A percentile compares a stretch with the other conserved stretches of the same genome.
Evolutionary conservation across 1,284 basidiomycete species (phyloP).

Genomic region (Ganoderma lingzhi): DNA sequence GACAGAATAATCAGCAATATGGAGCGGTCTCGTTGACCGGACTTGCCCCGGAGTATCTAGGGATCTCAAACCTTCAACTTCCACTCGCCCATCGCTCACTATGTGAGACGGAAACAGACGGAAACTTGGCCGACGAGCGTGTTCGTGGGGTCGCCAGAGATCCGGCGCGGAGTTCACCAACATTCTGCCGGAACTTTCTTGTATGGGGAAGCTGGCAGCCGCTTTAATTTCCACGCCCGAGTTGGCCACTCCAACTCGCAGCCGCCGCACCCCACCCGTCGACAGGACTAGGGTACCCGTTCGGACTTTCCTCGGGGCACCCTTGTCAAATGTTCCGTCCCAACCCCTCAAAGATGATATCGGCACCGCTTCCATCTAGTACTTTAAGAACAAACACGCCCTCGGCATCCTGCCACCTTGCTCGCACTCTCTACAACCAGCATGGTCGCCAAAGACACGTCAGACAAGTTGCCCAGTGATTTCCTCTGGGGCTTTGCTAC

Average conservation of each 20-base stretch:
- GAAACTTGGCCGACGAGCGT: conserved; percentile 4
- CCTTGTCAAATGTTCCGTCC: conserved; percentile 42
- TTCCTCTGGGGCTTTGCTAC: conserved; percentile 82
- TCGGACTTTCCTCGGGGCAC: conserved; percentile 43
- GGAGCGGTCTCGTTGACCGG: conserved; percentile 14
- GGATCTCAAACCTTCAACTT: conserved; percentile 29
- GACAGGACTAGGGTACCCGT: conserved; percentile 27
- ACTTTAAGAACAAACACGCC: conserved; percentile 39
- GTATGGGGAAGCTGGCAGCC: conserved; percentile 21
- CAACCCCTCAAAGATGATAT: conserved; percentile 42
- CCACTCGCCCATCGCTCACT: conserved; percentile 13
- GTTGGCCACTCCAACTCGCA: conserved; percentile 17
- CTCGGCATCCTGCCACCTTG: conserved; percentile 32
- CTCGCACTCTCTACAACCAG: conserved; percentile 33
- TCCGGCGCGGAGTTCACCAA: conserved; percentile 4
- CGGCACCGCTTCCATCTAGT: conserved; percentile 36
- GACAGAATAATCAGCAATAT: background rate
- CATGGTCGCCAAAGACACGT: conserved; percentile 34
- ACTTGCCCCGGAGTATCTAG: conserved; percentile 31
- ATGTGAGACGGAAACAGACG: conserved; percentile 3
- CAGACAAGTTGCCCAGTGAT: conserved; percentile 52
- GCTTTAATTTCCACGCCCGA: conserved; percentile 24
- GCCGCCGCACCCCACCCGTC: conserved; percentile 17
- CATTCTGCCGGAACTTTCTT: conserved; percentile 25
- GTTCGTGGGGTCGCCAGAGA: conserved; percentile 3